Evolutionary conservation across 169 alveolate genomes (phyloP).

Genomic region (Plasmodium inui): DNA sequence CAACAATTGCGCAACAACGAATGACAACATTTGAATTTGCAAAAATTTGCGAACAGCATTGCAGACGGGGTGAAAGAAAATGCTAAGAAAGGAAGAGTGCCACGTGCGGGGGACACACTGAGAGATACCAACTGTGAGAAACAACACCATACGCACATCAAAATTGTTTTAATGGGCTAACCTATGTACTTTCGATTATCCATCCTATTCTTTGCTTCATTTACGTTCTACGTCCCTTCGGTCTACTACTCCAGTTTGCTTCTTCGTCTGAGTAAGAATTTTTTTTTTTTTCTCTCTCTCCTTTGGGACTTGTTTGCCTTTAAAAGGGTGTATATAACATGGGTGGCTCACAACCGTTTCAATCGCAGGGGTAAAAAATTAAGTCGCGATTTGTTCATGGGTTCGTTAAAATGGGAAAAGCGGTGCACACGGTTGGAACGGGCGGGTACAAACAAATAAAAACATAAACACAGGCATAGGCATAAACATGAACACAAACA

Average conservation of each 20-base stretch:
- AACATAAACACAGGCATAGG: background rate
- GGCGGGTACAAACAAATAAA: background rate
- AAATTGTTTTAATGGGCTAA: background rate
- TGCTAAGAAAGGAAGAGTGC: background rate
- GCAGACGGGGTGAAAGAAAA: background rate
- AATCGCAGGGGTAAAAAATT: background rate
- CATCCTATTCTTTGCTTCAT: background rate
- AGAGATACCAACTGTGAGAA: background rate
- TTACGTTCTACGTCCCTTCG: background rate
- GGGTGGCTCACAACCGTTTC: background rate
- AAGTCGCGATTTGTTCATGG: background rate
- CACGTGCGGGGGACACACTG: background rate
- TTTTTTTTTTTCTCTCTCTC: background rate
- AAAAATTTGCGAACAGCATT: background rate
- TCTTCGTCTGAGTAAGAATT: background rate
- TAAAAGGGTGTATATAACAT: background rate
- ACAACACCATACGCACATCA: background rate
- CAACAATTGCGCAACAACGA: background rate
- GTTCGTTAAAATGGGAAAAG: background rate
- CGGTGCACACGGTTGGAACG: background rate
- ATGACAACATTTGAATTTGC: background rate
- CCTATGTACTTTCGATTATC: background rate
- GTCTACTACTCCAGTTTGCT: background rate
- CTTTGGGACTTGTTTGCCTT: background rate
- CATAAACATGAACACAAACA: background rate